Percentiles rank a stretch among this genome's conserved stretches.
Evolutionary conservation across 2,329 filamentous ascomycete species (phyloP).

Genomic region (Coniosporium tulheliwenetii): DNA sequence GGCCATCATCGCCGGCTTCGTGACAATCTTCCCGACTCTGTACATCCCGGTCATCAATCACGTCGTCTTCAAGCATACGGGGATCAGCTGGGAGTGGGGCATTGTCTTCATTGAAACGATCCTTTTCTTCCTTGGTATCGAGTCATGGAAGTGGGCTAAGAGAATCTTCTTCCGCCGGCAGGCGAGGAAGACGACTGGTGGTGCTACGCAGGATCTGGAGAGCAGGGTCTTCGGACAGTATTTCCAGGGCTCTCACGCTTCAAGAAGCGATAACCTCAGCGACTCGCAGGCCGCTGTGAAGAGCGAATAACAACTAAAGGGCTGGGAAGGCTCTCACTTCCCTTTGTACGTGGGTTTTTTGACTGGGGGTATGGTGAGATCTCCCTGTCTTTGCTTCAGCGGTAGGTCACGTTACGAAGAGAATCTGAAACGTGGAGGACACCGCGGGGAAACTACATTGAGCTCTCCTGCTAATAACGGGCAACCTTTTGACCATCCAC

Average conservation of each 20-base stretch:
- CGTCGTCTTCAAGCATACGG: conserved; percentile 48
- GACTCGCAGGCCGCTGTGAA: too few relatives aligned
- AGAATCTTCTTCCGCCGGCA: conserved; percentile 33
- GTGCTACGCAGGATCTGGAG: conserved; percentile 5
- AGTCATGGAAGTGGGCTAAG: conserved; percentile 54
- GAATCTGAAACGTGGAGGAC: too few relatives aligned
- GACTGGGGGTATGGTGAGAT: too few relatives aligned
- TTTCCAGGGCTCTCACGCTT: background rate
- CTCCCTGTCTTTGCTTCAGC: too few relatives aligned
- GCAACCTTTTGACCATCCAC: too few relatives aligned
- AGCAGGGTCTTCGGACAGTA: conserved; percentile 4
- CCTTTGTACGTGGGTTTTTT: too few relatives aligned
- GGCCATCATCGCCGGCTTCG: conserved; percentile 25
- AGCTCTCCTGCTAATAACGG: too few relatives aligned
- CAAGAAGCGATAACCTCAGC: background rate
- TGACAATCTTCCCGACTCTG: conserved; percentile 29
- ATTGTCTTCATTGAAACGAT: conserved; percentile 46
- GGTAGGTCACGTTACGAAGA: too few relatives aligned
- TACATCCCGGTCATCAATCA: conserved; percentile 56
- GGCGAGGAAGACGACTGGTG: conserved; percentile 3
- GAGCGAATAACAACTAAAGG: too few relatives aligned
- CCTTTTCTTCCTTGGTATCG: conserved; percentile 48
- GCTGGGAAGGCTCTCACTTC: too few relatives aligned
- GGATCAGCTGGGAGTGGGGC: conserved; percentile 55
- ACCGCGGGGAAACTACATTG: too few relatives aligned